Percentiles rank a stretch among this genome's conserved stretches.
Conservation (phyloP, 148 eudicot species). For the Bassia scoparia region DNA sequence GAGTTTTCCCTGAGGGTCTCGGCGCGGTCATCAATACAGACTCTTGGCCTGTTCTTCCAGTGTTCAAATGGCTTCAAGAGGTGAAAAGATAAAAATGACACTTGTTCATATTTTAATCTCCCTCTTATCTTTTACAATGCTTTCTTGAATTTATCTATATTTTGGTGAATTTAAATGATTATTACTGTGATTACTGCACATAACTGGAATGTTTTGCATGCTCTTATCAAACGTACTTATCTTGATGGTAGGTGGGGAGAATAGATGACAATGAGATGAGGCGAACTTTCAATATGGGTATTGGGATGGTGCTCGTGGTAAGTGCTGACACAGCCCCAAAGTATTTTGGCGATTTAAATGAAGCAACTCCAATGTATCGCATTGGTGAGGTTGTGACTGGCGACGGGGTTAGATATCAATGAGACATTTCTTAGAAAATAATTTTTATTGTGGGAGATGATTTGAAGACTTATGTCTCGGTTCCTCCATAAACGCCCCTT, state of each 20-base stretch:
- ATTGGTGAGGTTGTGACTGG: slow-evolving; percentile 77
- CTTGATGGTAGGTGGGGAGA: slow-evolving; percentile 50
- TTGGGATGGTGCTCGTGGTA: slow-evolving; percentile 89
- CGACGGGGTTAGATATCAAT: slow-evolving; percentile 56
- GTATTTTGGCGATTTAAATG: slow-evolving; percentile 46
- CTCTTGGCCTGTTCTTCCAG: slow-evolving; percentile 81
- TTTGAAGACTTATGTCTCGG: too few relatives aligned
- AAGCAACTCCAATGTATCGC: slow-evolving; percentile 38
- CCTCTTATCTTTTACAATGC: too few relatives aligned
- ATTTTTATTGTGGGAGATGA: neutral
- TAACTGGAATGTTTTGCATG: neutral
- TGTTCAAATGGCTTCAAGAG: slow-evolving; percentile 96
- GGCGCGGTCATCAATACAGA: slow-evolving; percentile 63
- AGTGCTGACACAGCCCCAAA: slow-evolving; percentile 56
- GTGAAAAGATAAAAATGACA: slow-evolving; percentile 26
- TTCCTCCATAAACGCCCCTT: too few relatives aligned
- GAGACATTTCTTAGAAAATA: neutral
- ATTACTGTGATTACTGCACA: too few relatives aligned
- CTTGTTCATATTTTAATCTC: neutral
- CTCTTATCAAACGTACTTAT: neutral
- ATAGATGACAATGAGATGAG: slow-evolving; percentile 81
- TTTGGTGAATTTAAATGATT: too few relatives aligned
- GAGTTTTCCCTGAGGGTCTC: slow-evolving; percentile 87
- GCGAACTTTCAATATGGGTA: slow-evolving; percentile 88
- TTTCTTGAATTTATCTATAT: too few relatives aligned